Evolutionary conservation across 2,329 filamentous ascomycete species (phyloP), one percentile per base, ranked within the genome.

Genomic region (Epichloe festucae): DNA sequence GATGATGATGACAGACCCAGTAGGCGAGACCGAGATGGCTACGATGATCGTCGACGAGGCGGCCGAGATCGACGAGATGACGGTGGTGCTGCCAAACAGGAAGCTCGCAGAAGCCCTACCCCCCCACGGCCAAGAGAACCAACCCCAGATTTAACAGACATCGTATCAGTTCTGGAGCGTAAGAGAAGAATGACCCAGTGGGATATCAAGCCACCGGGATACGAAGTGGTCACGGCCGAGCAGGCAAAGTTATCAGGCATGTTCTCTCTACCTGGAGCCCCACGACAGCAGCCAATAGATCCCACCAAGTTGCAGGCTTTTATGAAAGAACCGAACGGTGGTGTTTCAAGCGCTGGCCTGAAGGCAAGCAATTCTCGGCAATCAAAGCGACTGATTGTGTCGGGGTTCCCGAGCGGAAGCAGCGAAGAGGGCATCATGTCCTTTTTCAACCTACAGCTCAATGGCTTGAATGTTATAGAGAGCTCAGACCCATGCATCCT

Each of bases 131-230:
- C 91, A 73, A 85, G 88, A 67, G 93, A 98, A 69, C 89, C 93
- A 7, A 98, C 93, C 0, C 94, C 93, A 38, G 94, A 99, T 67
- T 74, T 99, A 64, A 94, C 90, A 54, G 82, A 94, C 62, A 74
- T 94, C 54, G 75, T 85, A n/a, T 80, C 89, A 4, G 76, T 99
- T 53, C 73, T 89, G 56, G 84, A 91, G 63, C 84, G 91, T 61
- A 93, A 90, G 75, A 85, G 94, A 60, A 85, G 93, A 54, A 74
- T 98, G 75, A 97, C 90, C 38, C 94, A 98, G 69, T 99, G 93
- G 93, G 94, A 99, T 67, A 96, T 98, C 68, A 98, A 98, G 72
- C 93, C 93, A 5, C 88, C 89, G 15, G 91, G 93, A 44, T 99
- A 99, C 64, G 94, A 98, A 65, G 95, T 93, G 68, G 91, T 99